phyloP scores from a whole-genome alignment of 495 filamentous ascomycete genomes.

The Bacidia rubella region DNA sequence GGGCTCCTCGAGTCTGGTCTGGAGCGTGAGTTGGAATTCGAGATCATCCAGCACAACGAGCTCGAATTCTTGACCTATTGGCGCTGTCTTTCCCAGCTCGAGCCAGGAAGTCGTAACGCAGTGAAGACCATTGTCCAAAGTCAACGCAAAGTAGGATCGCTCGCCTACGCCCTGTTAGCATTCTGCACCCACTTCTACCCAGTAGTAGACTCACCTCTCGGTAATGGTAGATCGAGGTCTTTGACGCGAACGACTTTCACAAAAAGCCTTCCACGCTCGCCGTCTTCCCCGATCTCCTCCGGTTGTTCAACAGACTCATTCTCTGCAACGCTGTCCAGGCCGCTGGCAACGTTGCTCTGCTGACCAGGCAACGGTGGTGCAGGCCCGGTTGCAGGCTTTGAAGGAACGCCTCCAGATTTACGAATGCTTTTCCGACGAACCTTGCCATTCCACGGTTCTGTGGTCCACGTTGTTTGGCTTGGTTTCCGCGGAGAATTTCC shows the following conservation, averaged over 20 bases:
- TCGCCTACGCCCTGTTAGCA: constrained; percentile 46
- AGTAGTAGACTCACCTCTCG: constrained; percentile 52
- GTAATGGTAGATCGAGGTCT: constrained; percentile 80
- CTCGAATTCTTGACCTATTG: constrained; percentile 97
- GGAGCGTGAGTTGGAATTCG: constrained; percentile 92
- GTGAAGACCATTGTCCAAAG: constrained; percentile 91
- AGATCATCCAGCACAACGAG: constrained; percentile 92
- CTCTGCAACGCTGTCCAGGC: constrained; percentile 46
- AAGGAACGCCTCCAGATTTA: constrained; percentile 42
- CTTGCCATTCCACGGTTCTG: constrained; percentile 88
- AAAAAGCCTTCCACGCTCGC: constrained; percentile 84
- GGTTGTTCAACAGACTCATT: constrained; percentile 38
- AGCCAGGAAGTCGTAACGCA: constrained; percentile 95
- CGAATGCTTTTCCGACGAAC: constrained; percentile 54
- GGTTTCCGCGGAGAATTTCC: constrained; percentile 61
- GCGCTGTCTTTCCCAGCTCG: constrained; percentile 81
- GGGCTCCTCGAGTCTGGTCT: constrained; percentile 82
- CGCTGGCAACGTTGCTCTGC: constrained; percentile 57
- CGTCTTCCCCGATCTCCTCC: constrained; percentile 55
- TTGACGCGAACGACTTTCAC: constrained; percentile 97
- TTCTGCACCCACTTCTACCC: background rate
- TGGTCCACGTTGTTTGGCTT: constrained; percentile 75
- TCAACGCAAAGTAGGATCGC: constrained; percentile 82
- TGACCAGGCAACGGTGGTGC: constrained; percentile 82
- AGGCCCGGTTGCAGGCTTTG: constrained; percentile 46